phyloP scores from a whole-genome alignment of 495 filamentous ascomycete species.

The Penicillium tannophilum region DNA sequence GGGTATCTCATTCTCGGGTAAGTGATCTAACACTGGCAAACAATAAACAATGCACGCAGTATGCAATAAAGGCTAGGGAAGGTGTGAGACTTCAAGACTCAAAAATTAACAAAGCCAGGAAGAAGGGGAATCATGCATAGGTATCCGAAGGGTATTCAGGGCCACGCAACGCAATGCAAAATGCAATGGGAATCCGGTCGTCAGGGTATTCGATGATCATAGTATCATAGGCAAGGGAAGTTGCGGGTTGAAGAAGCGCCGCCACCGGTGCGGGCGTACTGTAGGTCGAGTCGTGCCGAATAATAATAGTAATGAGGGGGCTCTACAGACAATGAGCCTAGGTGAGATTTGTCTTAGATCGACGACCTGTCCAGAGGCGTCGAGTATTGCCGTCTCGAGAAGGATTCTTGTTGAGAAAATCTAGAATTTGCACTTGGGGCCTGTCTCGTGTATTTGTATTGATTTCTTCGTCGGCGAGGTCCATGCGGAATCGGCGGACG shows the following conservation, averaged over 20 bases:
- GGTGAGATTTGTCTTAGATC: conserved; percentile 17
- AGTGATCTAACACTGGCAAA: conserved; percentile 6
- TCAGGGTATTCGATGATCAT: conserved; percentile 6
- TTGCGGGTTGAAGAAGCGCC: neutral
- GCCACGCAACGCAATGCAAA: conserved; percentile 11
- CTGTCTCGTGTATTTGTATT: conserved; percentile 1
- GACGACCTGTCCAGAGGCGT: conserved; percentile 25
- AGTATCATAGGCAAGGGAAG: conserved; percentile 1
- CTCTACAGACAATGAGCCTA: neutral
- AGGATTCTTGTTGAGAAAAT: conserved; percentile 5
- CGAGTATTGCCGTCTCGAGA: conserved; percentile 9
- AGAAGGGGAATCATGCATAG: conserved; percentile 8
- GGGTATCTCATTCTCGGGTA: conserved; percentile 21
- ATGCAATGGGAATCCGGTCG: neutral
- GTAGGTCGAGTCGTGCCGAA: neutral
- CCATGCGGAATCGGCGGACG: conserved; percentile 52
- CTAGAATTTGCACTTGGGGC: conserved; percentile 12
- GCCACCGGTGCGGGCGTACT: conserved; percentile 11
- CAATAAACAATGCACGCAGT: neutral
- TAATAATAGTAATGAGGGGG: neutral
- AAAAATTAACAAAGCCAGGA: neutral
- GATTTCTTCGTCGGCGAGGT: conserved; percentile 41
- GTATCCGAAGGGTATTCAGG: conserved; percentile 1
- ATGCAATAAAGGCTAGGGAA: neutral
- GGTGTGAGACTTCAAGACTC: neutral